These are phyloP conservation scores for Trichocladium uniseriatum DNA, from an alignment of 495 filamentous ascomycete genomes.

Conservation along the genomic window DNA sequence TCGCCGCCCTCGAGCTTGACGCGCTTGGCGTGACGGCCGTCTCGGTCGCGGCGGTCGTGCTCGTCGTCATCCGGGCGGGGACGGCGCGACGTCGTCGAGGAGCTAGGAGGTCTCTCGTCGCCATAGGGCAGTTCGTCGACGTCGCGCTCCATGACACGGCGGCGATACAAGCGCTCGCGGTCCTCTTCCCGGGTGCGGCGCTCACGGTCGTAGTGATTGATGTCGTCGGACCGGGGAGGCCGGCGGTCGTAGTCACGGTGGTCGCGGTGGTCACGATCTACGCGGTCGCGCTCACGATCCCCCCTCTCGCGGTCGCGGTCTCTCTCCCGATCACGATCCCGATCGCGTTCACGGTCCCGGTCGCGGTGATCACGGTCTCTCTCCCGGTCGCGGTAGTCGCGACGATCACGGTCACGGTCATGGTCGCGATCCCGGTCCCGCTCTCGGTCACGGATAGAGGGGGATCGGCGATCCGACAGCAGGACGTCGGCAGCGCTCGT, in stretches of 20 bases:
- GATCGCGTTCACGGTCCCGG: slow-evolving; percentile 33
- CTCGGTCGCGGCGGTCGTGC: slow-evolving; percentile 48
- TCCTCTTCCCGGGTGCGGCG: slow-evolving; percentile 75
- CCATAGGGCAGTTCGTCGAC: slow-evolving; percentile 83
- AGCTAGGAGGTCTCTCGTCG: slow-evolving; percentile 53
- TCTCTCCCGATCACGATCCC: slow-evolving; percentile 31
- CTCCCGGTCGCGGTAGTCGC: slow-evolving; percentile 27
- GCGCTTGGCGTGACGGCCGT: slow-evolving; percentile 22
- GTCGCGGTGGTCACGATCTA: slow-evolving; percentile 29
- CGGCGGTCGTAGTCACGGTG: slow-evolving; percentile 33
- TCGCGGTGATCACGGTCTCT: slow-evolving; percentile 30
- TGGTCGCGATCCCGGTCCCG: slow-evolving; percentile 38
- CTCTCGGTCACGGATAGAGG: slow-evolving; percentile 43
- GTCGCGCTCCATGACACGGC: slow-evolving; percentile 66
- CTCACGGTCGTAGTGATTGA: slow-evolving; percentile 55
- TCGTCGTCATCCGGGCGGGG: slow-evolving; percentile 58
- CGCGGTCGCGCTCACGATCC: slow-evolving; percentile 16
- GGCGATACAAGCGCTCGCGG: slow-evolving; percentile 73
- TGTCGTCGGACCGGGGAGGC: slow-evolving; percentile 37
- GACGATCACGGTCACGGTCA: slow-evolving; percentile 31
- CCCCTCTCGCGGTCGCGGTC: slow-evolving; percentile 26
- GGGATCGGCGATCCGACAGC: slow-evolving; percentile 42
- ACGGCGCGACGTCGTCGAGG: slow-evolving; percentile 46
- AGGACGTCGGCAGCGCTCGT: slow-evolving; percentile 55
- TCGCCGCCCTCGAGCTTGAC: slow-evolving; percentile 13